Evolutionary conservation across 805 yeast genomes (phyloP).

Genomic region (Lachancea sp.): DNA sequence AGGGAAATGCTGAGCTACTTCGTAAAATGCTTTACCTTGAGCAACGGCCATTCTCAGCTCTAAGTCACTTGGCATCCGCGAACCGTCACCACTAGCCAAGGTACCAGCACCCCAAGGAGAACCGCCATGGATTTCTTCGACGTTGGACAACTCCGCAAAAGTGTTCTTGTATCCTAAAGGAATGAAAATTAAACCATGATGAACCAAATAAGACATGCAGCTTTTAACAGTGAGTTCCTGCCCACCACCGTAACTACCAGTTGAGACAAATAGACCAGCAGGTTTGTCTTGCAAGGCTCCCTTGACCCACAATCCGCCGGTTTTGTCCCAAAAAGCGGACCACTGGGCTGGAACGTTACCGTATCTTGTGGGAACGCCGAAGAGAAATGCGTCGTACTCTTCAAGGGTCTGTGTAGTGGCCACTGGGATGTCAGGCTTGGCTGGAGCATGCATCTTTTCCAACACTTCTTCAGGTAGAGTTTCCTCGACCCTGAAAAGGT

Average conservation of each 20-base stretch:
- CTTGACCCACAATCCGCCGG: slow-evolving; percentile 70
- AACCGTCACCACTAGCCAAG: slow-evolving; percentile 68
- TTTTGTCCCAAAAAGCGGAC: slow-evolving; percentile 67
- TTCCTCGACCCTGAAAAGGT: slow-evolving; percentile 69
- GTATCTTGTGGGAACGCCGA: slow-evolving; percentile 76
- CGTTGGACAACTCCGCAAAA: slow-evolving; percentile 48
- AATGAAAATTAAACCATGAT: slow-evolving; percentile 71
- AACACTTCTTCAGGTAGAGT: slow-evolving; percentile 60
- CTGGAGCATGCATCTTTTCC: slow-evolving; percentile 53
- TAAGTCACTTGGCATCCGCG: slow-evolving; percentile 56
- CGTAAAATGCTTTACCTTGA: slow-evolving; percentile 65
- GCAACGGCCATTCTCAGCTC: slow-evolving; percentile 57
- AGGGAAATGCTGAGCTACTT: slow-evolving; percentile 35
- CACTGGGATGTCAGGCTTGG: slow-evolving; percentile 51
- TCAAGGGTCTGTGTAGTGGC: slow-evolving; percentile 51
- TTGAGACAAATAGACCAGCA: slow-evolving; percentile 64
- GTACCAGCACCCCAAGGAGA: slow-evolving; percentile 88
- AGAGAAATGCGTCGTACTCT: slow-evolving; percentile 64
- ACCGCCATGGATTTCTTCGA: slow-evolving; percentile 71
- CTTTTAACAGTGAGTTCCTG: slow-evolving; percentile 65
- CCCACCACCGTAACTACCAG: slow-evolving; percentile 74
- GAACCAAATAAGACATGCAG: slow-evolving; percentile 53
- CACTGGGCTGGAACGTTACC: slow-evolving; percentile 75
- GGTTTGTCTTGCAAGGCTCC: slow-evolving; percentile 69
- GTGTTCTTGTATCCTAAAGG: slow-evolving; percentile 68